Conservation (phyloP, 768 basidiomycete genomes). For the Lenzites betulinus region DNA sequence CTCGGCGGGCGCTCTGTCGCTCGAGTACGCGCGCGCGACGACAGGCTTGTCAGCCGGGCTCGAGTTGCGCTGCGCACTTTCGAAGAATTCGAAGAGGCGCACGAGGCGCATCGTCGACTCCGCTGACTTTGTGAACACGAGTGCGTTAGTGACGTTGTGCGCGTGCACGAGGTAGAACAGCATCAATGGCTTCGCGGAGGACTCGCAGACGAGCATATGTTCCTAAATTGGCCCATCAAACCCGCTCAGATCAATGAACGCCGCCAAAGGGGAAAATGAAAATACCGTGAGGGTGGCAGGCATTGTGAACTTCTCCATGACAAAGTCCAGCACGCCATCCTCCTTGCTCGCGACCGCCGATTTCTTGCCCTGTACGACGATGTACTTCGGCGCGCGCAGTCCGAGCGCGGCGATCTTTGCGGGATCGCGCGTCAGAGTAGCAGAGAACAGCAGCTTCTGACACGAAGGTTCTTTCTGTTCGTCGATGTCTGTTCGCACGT, state of each 20-base stretch:
- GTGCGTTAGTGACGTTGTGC: conserved; percentile 60
- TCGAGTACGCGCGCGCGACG: conserved; percentile 77
- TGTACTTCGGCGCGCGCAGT: conserved; percentile 81
- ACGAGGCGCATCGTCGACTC: conserved; percentile 87
- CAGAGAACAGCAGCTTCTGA: conserved; percentile 95
- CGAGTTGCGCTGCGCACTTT: conserved; percentile 36
- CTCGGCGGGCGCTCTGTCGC: conserved; percentile 74
- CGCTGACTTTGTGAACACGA: conserved; percentile 97
- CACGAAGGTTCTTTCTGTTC: conserved; percentile 69
- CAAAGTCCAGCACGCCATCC: conserved; percentile 49
- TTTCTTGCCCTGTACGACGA: conserved; percentile 68
- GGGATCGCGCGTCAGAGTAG: conserved; percentile 92
- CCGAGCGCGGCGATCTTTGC: conserved; percentile 86
- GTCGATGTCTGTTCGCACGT: conserved; percentile 50
- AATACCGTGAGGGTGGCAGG: conserved; percentile 75
- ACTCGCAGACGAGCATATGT: conserved; percentile 79
- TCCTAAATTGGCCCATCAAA: conserved; percentile 51
- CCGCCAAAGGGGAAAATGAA: conserved; percentile 24
- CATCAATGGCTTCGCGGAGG: conserved; percentile 83
- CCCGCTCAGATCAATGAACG: neutral
- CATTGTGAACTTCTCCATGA: conserved; percentile 79
- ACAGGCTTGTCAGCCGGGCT: conserved; percentile 28
- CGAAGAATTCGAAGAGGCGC: conserved; percentile 79
- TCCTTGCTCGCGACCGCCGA: conserved; percentile 35
- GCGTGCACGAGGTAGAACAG: conserved; percentile 84